Percentiles rank a stretch among this genome's conserved stretches.
Evolutionary conservation across 1,284 basidiomycete species (phyloP).

Genomic region (Pascua sp.): DNA sequence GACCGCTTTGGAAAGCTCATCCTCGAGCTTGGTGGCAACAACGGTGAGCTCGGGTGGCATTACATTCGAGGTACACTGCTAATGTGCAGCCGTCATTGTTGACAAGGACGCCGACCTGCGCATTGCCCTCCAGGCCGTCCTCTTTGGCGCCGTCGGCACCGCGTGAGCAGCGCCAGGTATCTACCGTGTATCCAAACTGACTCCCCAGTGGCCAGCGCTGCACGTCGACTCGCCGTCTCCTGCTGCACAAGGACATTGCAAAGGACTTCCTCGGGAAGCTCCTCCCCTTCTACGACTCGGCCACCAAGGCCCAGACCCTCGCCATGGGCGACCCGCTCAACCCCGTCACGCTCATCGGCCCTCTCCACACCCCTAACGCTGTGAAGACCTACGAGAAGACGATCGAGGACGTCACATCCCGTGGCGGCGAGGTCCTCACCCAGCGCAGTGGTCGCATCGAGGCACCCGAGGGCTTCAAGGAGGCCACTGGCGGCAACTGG

Average conservation of each 20-base stretch:
- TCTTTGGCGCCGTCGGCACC: slow-evolving; percentile 92
- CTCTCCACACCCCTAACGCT: slow-evolving; percentile 69
- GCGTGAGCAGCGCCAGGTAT: slow-evolving; percentile 45
- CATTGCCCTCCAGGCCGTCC: slow-evolving; percentile 73
- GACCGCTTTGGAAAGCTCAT: slow-evolving; percentile 52
- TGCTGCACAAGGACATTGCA: slow-evolving; percentile 77
- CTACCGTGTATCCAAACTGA: no score
- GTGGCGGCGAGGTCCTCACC: slow-evolving; percentile 66
- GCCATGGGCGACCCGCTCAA: slow-evolving; percentile 78
- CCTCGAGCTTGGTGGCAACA: slow-evolving; percentile 93
- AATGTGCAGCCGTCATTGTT: slow-evolving; percentile 62
- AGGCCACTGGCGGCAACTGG: slow-evolving; percentile 69
- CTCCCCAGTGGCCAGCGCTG: slow-evolving; percentile 70
- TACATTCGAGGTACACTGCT: no score
- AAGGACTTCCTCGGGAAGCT: slow-evolving; percentile 70
- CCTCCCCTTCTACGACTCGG: slow-evolving; percentile 62
- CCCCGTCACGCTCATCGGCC: slow-evolving; percentile 71
- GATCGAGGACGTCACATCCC: slow-evolving; percentile 61
- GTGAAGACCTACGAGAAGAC: slow-evolving; percentile 65
- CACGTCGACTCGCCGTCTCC: slow-evolving; percentile 85
- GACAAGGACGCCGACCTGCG: slow-evolving; percentile 89
- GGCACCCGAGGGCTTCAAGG: slow-evolving; percentile 29
- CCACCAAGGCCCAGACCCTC: slow-evolving; percentile 50
- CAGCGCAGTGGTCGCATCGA: slow-evolving; percentile 32
- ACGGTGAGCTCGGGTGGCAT: slow-evolving; percentile 50